Evolutionary conservation across 441 rosid genomes (phyloP).

Genomic region (Bruguiera hainesii): DNA sequence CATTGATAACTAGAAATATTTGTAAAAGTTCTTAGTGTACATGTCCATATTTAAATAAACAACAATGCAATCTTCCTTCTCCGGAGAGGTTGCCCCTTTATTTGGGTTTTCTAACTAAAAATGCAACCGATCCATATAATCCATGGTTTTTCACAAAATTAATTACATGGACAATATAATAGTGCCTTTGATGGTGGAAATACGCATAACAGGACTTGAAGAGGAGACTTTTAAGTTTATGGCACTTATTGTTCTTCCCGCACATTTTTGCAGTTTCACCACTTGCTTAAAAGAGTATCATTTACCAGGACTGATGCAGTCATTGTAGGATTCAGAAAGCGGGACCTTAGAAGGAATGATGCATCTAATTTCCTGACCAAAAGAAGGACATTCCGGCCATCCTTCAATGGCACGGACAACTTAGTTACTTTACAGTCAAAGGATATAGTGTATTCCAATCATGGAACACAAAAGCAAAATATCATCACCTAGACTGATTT

Average conservation of each 20-base stretch:
- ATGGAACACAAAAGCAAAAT: not conserved
- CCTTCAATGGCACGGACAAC: conserved; percentile 41
- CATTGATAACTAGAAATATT: too few species aligned
- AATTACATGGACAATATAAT: too few species aligned
- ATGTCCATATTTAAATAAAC: too few species aligned
- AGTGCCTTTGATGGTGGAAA: too few species aligned
- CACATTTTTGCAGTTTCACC: conserved; percentile 66
- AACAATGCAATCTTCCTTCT: too few species aligned
- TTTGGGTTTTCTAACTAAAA: too few species aligned
- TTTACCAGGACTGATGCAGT: conserved; percentile 76
- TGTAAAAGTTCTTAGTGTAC: too few species aligned
- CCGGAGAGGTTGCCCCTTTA: too few species aligned
- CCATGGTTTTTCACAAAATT: too few species aligned
- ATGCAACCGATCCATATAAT: too few species aligned
- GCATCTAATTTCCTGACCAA: conserved; percentile 64
- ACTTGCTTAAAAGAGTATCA: conserved; percentile 98
- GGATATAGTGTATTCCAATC: not conserved
- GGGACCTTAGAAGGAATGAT: conserved; percentile 98
- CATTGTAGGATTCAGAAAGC: conserved; percentile 75
- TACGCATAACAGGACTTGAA: not conserved
- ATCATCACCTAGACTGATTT: not conserved
- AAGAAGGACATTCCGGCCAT: conserved; percentile 90
- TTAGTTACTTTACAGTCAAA: not conserved
- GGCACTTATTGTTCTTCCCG: conserved; percentile 66
- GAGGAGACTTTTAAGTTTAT: not conserved